These are phyloP conservation scores for Buddleja alternifolia DNA, from an alignment of 257 asterid species.

Conservation along the genomic window DNA sequence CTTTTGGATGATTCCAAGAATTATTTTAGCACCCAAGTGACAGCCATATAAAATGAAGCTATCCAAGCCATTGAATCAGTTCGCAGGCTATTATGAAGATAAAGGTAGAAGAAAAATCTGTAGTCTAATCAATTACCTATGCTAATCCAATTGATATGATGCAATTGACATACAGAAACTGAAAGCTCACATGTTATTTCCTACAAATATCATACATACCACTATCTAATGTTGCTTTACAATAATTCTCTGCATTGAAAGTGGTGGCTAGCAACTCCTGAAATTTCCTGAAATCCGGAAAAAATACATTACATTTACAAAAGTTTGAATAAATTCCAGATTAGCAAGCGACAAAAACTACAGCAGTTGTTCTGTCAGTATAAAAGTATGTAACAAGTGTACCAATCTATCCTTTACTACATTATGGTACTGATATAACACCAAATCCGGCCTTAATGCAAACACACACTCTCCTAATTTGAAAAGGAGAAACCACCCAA, in stretches of 20 bases:
- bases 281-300: conserved; percentile 58
- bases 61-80: conserved; percentile 12
- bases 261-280: conserved; percentile 46
- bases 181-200: conserved; percentile 11
- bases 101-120: background rate
- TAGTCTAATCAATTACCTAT: background rate
- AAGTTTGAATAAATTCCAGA: conserved; percentile 2
- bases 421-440: conserved; percentile 3
- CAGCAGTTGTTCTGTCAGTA: conserved; percentile 17
- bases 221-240: conserved; percentile 33
- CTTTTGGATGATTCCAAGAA: conserved; percentile 23
- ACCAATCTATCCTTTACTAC: conserved; percentile 13
- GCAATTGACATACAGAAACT: background rate
- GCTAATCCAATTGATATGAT: background rate
- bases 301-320: background rate
- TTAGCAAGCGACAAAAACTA: background rate
- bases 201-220: conserved; percentile 43
- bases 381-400: conserved; percentile 3
- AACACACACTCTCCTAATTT: background rate
- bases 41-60: conserved; percentile 4
- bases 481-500: conserved; percentile 17
- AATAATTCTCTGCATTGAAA: conserved; percentile 36
- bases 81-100: background rate
- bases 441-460: background rate
- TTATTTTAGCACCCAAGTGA: conserved; percentile 17